Percentiles rank a stretch among this genome's conserved stretches.
Evolutionary conservation across 2,329 filamentous ascomycete species (phyloP).

Genomic region (Alternaria infectoria): DNA sequence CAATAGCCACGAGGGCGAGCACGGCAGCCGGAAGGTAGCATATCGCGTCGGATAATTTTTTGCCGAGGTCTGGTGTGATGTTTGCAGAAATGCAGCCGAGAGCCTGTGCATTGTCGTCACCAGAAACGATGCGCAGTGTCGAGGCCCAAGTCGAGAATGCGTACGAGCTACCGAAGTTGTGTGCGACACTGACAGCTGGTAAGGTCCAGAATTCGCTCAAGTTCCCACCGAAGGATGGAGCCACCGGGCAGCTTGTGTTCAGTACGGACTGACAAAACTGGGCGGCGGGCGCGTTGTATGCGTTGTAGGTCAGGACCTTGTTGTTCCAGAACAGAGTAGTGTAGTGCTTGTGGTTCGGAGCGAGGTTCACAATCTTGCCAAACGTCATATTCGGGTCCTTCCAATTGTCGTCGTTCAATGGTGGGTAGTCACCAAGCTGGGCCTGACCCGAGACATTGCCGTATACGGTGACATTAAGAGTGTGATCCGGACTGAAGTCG

Average conservation of each 20-base stretch:
- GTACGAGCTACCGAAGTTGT: slow-evolving; percentile 82
- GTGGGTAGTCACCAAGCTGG: slow-evolving; percentile 63
- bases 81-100: slow-evolving; percentile 83
- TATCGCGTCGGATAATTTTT: slow-evolving; percentile 69
- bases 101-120: slow-evolving; percentile 66
- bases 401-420: slow-evolving; percentile 65
- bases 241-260: slow-evolving; percentile 69
- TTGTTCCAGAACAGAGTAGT: slow-evolving; percentile 77
- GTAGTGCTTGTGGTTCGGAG: slow-evolving; percentile 63
- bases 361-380: slow-evolving; percentile 78
- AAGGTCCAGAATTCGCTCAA: slow-evolving; percentile 60
- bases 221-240: slow-evolving; percentile 71
- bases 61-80: slow-evolving; percentile 82
- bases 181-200: slow-evolving; percentile 74
- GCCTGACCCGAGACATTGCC: slow-evolving; percentile 86
- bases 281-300: slow-evolving; percentile 60
- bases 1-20: slow-evolving; percentile 78
- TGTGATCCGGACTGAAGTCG: slow-evolving; percentile 68
- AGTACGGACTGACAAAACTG: slow-evolving; percentile 70
- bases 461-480: slow-evolving; percentile 79
- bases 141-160: slow-evolving; percentile 82
- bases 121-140: slow-evolving; percentile 76
- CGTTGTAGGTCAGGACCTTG: slow-evolving; percentile 78
- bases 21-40: slow-evolving; percentile 79
- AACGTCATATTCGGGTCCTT: slow-evolving; percentile 63